Evolutionary conservation across 257 asterid genomes (phyloP).

Genomic region (Mentha longifolia): DNA sequence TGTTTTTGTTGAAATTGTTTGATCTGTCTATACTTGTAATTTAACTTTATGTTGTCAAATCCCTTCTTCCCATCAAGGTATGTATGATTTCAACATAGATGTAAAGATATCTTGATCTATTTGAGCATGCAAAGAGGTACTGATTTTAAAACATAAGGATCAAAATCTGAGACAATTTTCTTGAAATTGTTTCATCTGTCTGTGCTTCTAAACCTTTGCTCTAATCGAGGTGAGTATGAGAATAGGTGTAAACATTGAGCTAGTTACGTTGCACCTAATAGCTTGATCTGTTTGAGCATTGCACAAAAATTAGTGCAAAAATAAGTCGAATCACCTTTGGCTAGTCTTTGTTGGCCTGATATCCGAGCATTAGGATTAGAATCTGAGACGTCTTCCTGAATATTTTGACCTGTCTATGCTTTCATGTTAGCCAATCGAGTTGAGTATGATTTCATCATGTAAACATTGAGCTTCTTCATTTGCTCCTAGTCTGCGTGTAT

Average conservation of each 20-base stretch:
- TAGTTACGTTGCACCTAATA: neutral
- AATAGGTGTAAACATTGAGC: too few relatives aligned
- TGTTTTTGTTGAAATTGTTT: neutral
- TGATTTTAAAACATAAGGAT: too few relatives aligned
- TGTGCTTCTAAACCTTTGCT: too few relatives aligned
- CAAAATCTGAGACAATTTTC: too few relatives aligned
- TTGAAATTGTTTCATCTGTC: too few relatives aligned
- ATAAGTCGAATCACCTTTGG: neutral
- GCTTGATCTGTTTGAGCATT: neutral
- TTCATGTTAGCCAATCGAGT: neutral
- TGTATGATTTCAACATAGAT: neutral
- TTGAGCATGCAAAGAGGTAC: too few relatives aligned
- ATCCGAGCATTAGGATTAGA: neutral
- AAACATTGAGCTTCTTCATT: neutral
- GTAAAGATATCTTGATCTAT: neutral
- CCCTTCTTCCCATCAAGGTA: neutral
- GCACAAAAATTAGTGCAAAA: neutral
- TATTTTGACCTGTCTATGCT: neutral
- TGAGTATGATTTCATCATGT: neutral
- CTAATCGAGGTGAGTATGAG: too few relatives aligned
- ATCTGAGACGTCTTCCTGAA: neutral
- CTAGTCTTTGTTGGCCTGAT: neutral
- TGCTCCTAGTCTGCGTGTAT: neutral
- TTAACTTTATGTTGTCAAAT: neutral
- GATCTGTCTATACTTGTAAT: conserved; percentile 3